phyloP scores from a whole-genome alignment of 208 protist species.

The Crithidia thermophila region DNA sequence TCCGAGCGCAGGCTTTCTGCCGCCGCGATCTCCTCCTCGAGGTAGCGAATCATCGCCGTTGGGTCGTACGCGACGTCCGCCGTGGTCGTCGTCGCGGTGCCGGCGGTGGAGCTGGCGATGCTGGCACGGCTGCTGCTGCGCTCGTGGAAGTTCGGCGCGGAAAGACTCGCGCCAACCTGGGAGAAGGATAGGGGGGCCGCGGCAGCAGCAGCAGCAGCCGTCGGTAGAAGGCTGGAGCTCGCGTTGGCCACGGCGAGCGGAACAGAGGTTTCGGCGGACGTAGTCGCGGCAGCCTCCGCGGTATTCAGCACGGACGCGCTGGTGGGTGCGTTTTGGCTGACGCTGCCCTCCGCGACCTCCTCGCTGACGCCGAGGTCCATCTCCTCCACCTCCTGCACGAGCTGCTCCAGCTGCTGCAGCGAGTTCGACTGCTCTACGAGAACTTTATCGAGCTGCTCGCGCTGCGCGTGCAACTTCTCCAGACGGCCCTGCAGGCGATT shows the following conservation, averaged over 20 bases:
- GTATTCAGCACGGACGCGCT: neutral
- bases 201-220: neutral
- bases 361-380: constrained; percentile 22
- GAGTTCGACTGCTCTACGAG: constrained; percentile 60
- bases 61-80: constrained; percentile 44
- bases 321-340: too few relatives aligned
- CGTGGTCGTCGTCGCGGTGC: constrained; percentile 9
- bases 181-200: neutral
- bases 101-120: constrained; percentile 26
- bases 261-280: neutral
- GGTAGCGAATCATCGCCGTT: constrained; percentile 65
- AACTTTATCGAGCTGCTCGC: constrained; percentile 53
- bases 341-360: neutral
- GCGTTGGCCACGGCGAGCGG: neutral
- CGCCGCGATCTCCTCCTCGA: constrained; percentile 61
- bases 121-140: constrained; percentile 45
- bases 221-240: neutral
- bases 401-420: constrained; percentile 66
- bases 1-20: constrained; percentile 63
- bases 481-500: constrained; percentile 49
- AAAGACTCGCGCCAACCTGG: neutral
- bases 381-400: constrained; percentile 66
- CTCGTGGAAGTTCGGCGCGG: constrained; percentile 15
- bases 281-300: neutral
- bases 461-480: constrained; percentile 52